Conservation (phyloP, 129 eudicot genomes). For the Pulicaria dysenterica region DNA sequence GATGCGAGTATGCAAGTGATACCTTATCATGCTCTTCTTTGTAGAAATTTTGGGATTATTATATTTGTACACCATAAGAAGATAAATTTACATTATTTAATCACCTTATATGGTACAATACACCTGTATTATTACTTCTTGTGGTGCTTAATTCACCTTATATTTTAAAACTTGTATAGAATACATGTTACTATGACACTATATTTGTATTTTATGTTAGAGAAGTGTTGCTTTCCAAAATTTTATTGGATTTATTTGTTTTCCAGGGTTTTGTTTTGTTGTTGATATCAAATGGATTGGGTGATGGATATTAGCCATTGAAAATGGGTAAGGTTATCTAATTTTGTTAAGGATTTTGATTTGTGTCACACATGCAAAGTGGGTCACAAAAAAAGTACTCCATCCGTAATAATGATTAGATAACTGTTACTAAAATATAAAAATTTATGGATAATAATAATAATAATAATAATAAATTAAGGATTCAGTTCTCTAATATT, state of each 20-base stretch:
- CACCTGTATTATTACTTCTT: no score
- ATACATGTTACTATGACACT: not conserved
- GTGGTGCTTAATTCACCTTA: no score
- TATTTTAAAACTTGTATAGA: not conserved
- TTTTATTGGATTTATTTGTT: not conserved
- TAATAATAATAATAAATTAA: not conserved
- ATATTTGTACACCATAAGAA: not conserved
- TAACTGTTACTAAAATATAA: not conserved
- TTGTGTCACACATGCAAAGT: conserved; percentile 8
- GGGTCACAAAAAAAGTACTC: conserved; percentile 13
- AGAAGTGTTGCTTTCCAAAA: not conserved
- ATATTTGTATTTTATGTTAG: not conserved
- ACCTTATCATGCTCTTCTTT: no score
- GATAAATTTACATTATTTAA: not conserved
- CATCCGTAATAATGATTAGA: conserved; percentile 14
- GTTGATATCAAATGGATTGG: conserved; percentile 30
- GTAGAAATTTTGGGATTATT: no score
- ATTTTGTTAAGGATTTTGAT: conserved; percentile 21
- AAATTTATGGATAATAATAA: not conserved
- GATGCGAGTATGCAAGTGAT: no score
- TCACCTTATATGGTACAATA: not conserved
- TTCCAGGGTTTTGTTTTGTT: conserved; percentile 11
- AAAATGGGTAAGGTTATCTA: conserved; percentile 41
- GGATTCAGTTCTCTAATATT: not conserved
- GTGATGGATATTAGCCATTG: conserved; percentile 47